phyloP scores from a whole-genome alignment of 208 protist species.

The Trypanosoma grayi region DNA sequence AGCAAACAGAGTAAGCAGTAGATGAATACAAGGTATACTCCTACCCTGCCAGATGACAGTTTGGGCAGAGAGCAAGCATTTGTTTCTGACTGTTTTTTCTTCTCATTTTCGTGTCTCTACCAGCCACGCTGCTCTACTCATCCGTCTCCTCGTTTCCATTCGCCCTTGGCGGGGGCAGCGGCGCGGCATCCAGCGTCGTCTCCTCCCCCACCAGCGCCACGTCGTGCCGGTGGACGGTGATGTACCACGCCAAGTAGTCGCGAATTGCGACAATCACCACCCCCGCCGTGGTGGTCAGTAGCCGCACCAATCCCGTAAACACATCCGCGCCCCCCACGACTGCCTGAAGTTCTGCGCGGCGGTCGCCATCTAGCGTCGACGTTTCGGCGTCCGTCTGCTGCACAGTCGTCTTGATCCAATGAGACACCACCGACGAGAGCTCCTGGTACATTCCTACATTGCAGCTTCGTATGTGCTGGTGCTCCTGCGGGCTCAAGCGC shows the following conservation, averaged over 20 bases:
- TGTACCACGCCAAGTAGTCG: constrained; percentile 83
- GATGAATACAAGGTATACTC: no score
- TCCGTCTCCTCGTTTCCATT: constrained; percentile 4
- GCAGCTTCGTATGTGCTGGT: constrained; percentile 81
- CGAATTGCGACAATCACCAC: constrained; percentile 62
- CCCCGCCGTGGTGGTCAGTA: constrained; percentile 61
- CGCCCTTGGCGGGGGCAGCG: background rate
- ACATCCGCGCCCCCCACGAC: constrained; percentile 49
- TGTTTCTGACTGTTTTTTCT: no score
- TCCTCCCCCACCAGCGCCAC: background rate
- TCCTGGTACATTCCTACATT: constrained; percentile 86
- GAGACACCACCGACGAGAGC: constrained; percentile 58
- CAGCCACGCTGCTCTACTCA: background rate
- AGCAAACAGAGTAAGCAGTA: no score
- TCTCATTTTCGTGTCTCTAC: no score
- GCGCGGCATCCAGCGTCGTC: background rate
- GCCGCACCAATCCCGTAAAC: constrained; percentile 59
- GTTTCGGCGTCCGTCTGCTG: constrained; percentile 16
- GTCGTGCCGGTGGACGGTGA: constrained; percentile 24
- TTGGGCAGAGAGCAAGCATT: no score
- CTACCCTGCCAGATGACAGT: no score
- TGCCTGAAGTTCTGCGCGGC: constrained; percentile 32
- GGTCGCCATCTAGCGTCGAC: constrained; percentile 8
- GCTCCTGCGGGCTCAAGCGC: constrained; percentile 71
- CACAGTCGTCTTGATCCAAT: constrained; percentile 57